Percentiles rank a stretch among this genome's conserved stretches.
These are phyloP conservation scores for Pleurotus ostreatus DNA, from an alignment of 768 basidiomycete species.

Conservation along the genomic window DNA sequence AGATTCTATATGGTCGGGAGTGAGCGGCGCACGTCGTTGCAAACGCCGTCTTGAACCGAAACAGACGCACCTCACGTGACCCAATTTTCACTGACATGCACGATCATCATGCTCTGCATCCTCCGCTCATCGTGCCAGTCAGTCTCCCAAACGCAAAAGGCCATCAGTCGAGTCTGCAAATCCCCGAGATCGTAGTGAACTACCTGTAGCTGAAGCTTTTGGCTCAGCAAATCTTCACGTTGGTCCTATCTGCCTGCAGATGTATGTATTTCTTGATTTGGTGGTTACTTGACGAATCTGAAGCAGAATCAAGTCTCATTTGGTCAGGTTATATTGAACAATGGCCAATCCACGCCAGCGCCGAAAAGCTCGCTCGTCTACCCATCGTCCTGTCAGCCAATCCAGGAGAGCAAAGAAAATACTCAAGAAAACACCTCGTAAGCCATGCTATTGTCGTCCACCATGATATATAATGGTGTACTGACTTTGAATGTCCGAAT, in stretches of 20 bases:
- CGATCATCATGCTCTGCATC: background rate
- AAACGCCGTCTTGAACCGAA: slow-evolving; percentile 6
- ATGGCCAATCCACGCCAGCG: slow-evolving; percentile 97
- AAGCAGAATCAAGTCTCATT: too few relatives aligned
- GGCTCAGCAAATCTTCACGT: background rate
- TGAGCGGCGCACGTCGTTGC: slow-evolving; percentile 5
- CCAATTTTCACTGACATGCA: background rate
- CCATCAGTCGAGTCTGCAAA: background rate
- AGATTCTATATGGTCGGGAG: slow-evolving; percentile 6
- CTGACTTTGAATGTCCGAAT: slow-evolving; percentile 7
- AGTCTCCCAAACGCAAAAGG: background rate
- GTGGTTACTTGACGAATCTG: background rate
- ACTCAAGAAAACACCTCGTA: slow-evolving; percentile 75
- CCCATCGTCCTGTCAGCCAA: slow-evolving; percentile 70
- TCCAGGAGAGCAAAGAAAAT: slow-evolving; percentile 72
- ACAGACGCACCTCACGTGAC: background rate
- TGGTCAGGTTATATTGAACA: slow-evolving; percentile 4
- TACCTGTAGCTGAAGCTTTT: slow-evolving; percentile 2
- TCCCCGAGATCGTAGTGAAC: background rate
- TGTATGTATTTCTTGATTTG: background rate
- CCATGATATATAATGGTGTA: background rate
- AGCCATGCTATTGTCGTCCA: slow-evolving; percentile 14
- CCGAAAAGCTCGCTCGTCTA: slow-evolving; percentile 75
- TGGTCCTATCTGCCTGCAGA: background rate
- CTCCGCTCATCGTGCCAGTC: background rate